A percentile compares a stretch with the other conserved stretches of the same genome.
These are phyloP conservation scores for Chlorella sp. DNA, from an alignment of 139 green algal species.

Conservation along the genomic window DNA sequence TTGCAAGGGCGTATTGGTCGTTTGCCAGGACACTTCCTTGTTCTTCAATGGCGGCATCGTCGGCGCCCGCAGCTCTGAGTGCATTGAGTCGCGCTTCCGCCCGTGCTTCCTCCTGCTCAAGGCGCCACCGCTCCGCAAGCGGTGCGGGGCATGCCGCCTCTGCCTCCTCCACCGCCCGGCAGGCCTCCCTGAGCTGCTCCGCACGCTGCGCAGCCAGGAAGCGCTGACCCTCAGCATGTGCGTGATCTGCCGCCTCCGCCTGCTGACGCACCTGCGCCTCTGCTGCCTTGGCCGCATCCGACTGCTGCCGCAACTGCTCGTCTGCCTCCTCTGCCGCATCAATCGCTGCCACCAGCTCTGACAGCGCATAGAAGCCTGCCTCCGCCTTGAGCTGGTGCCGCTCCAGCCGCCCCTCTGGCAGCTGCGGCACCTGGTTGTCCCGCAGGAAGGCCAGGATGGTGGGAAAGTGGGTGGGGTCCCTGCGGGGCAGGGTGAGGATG, in stretches of 20 bases:
- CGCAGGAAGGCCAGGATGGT: background rate
- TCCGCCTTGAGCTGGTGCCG: background rate
- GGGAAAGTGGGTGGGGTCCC: background rate
- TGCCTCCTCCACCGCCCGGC: background rate
- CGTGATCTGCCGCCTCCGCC: background rate
- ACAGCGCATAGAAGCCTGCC: background rate
- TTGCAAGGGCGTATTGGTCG: too few relatives aligned
- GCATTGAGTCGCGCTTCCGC: too few relatives aligned
- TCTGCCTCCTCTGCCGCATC: background rate
- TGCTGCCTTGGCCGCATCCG: background rate
- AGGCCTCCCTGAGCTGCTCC: background rate
- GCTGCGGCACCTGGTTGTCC: background rate
- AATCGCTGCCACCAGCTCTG: background rate
- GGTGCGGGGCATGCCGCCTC: background rate
- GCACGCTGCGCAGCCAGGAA: background rate
- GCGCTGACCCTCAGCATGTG: background rate
- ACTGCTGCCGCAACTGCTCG: background rate
- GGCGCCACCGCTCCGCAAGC: too few relatives aligned
- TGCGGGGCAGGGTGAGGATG: background rate
- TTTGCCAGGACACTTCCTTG: too few relatives aligned
- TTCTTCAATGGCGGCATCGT: too few relatives aligned
- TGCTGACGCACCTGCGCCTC: background rate
- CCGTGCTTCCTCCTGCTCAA: too few relatives aligned
- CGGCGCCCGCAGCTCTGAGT: too few relatives aligned
- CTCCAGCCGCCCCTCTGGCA: conserved; percentile 4